Evolutionary conservation across 2,329 filamentous ascomycete species (phyloP), one percentile per base, ranked within the genome.

Genomic region (Thelonectria rubi): DNA sequence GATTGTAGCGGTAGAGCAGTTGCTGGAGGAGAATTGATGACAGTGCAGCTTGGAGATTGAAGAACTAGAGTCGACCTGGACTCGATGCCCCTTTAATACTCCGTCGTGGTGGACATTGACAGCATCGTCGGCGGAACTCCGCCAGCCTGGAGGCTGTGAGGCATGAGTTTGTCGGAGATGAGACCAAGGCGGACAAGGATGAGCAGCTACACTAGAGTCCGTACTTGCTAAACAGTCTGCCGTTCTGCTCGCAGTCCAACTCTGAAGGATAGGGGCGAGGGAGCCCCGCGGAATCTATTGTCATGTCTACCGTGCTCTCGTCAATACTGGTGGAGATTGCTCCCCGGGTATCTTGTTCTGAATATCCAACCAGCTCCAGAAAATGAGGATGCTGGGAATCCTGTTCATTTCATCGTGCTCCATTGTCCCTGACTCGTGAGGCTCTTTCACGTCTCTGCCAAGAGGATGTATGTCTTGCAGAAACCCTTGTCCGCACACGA

Each of bases 341-440:
- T 63, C 65, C 54, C 69, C 30, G 65, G 69, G 65, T 71, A 71
- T 71, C 64, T 46, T 65, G 18, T 56, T 65, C 60, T 65, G 43
- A 43, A 48, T 55, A 56, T 66, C 51, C 53, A 68, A 58, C 17
- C 42, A 45, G 12, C 42, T 45, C 42, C 42, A 30, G 11, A 20
- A 26, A 14, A n/a, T 34, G 30, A 5, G 34, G 20, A 14, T 34
- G 45, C 12, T 46, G 34, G 18, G 14, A 32, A 15, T 12, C 26
- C 46, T 21, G 8, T 24, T 32, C 26, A 26, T 30, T 30, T 48
- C 24, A 59, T 18, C 21, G 26, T n/a, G 43, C 45, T 46, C 50
- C 24, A 24, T 55, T n/a, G 12, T 34, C 14, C 55, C 34, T 47
- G 18, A 46, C 50, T 17, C 47, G 42, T 39, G 30, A 47, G 34